These are phyloP conservation scores for Blastobotrys petasosporus DNA, from an alignment of 1,139 yeast species.

Conservation along the genomic window DNA sequence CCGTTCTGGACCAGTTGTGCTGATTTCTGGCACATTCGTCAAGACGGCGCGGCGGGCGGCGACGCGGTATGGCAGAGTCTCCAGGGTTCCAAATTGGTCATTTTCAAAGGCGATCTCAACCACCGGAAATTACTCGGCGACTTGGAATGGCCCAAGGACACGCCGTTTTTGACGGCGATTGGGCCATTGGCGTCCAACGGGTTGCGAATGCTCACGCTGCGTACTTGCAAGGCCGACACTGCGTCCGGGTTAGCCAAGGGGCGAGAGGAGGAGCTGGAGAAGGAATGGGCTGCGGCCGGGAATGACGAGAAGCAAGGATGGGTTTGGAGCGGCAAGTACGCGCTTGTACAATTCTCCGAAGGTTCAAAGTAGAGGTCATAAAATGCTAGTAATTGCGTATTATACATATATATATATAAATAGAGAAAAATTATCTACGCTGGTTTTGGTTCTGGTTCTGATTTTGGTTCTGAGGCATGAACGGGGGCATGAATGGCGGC, in stretches of 20 bases:
- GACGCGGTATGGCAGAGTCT: constrained; percentile 47
- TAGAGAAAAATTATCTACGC: neutral
- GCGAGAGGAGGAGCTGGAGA: constrained; percentile 57
- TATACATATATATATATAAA: neutral
- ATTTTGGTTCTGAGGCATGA: constrained; percentile 15
- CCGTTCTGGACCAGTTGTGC: constrained; percentile 83
- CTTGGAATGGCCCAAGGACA: constrained; percentile 77
- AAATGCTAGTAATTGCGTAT: neutral
- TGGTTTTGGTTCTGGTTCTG: constrained; percentile 1
- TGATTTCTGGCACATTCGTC: constrained; percentile 61
- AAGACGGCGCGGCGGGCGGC: constrained; percentile 52
- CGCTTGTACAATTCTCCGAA: constrained; percentile 61
- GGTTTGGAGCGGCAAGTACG: constrained; percentile 90
- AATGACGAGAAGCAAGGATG: constrained; percentile 67
- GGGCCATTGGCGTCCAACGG: constrained; percentile 57
- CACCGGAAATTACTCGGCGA: constrained; percentile 93
- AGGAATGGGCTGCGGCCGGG: constrained; percentile 48
- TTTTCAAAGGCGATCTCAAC: constrained; percentile 93
- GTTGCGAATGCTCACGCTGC: constrained; percentile 61
- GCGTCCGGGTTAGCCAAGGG: constrained; percentile 75
- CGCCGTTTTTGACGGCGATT: constrained; percentile 65
- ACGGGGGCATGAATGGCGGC: constrained; percentile 20
- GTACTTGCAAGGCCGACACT: constrained; percentile 98
- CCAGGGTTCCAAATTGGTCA: constrained; percentile 58
- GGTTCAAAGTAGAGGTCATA: constrained; percentile 24